Evolutionary conservation across 116 monocot species (phyloP), one percentile per base, ranked within the genome.

Genomic region (Papilionanthe hybrid): DNA sequence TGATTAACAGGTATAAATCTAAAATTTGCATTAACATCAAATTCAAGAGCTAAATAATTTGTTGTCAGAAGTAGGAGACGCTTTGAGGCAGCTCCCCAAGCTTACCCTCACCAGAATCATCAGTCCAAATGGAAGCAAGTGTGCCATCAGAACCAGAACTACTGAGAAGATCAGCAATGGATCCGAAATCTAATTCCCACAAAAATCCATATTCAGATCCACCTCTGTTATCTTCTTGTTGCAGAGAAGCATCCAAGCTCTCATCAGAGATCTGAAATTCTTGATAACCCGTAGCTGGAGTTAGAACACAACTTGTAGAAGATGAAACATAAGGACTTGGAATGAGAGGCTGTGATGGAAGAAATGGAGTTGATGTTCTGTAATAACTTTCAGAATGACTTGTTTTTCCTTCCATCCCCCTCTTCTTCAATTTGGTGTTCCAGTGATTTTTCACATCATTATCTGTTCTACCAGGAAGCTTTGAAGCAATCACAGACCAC

Each of bases 371-470:
- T 20, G 73, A 44, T 44, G 73, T 22, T 73, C 10, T 73, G 0
- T 43, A 7, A 73, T 18, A n/a, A n/a, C 5, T 73, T 7, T 44
- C 10, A 43, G 44, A 73, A 73, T 18, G 72, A 20, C 7, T 60
- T 9, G 47, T 9, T 53, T 73, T 27, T 20, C 18, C 72, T 37
- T 72, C 77, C 68, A 82, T 77, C 71, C 82, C 17, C 72, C 82
- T 82, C 78, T 88, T 90, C 88, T 92, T 92, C 4, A 92, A 79
- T 85, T 90, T 92, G 1, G 92, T 90, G 86, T 90, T 90, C 92
- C 90, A 92, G 79, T 92, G 79, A 84, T 92, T 92, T 81, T 92
- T 92, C 30, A 92, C 86, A 80, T 89, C 90, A 44, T 92, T 92
- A 79, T 92, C 92, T 5, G 90, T 92, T 84, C 90, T 86, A 27